Base-by-base conservation (phyloP, 2,329 filamentous ascomycete species). In the Proliferodiscus dingleyae region DNA sequence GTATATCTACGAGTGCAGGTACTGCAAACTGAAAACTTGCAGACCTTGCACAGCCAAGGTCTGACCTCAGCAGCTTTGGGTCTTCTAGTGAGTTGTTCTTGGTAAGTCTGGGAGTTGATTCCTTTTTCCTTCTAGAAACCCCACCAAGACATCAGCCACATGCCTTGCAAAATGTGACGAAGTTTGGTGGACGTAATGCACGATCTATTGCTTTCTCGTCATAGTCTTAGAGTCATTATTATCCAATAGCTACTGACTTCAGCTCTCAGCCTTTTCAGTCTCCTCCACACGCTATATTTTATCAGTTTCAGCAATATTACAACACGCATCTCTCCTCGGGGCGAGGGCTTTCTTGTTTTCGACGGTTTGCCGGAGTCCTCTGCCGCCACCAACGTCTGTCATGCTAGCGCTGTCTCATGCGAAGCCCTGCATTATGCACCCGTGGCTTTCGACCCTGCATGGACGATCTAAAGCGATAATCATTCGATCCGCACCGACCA, bases 1-100 rank as follows among this genome's bases (percentile, higher is more conserved):
- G 78, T 76, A 75, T 65, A 85, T 86, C 58, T 85, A 77, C 53
- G 79, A 85, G 64, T 86, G 82, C 67, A 71, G 73, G 50, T 83
- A 82, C 62, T 86, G 82, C 74, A 80, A 81, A 63, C 66, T 83
- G 41, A 80, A 84, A 65, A 73, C 77, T 23, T 85, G 81, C 63
- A 71, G 78, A 42, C 66, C 71, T 21, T 85, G 81, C 39, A 55
- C 58, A 26, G 58, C 54, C 51, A 63, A 63, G 40, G 57, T 49
- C 36, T 62, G 51, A 56, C 18, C 2, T 16, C 16, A 10, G 32
- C 5, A 19, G 10, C 15, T 21, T 16, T 34, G 19, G 16, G 16
- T 34, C 22, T 19, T 41, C 28, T 34, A 24, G 19, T 44, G 21
- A 33, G 39, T 34, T 34, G 13, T 2, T 43, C 13, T 30, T 24